phyloP scores from a whole-genome alignment of 2,329 filamentous ascomycete species.

The Botrytis tulipae region DNA sequence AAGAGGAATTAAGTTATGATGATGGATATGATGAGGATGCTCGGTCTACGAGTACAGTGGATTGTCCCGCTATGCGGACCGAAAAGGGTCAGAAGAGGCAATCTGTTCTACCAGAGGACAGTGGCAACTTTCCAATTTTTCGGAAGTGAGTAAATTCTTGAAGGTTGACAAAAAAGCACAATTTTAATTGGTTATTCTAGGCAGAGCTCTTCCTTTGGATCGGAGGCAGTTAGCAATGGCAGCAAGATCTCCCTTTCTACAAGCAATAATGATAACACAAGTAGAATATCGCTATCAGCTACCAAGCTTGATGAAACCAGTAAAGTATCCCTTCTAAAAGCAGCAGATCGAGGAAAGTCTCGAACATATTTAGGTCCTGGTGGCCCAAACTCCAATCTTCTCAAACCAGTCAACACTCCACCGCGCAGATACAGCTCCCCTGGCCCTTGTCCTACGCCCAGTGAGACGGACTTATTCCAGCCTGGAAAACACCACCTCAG shows the following conservation, averaged over 20 bases:
- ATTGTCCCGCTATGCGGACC: constrained; percentile 15
- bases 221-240: neutral
- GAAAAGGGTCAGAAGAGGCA: constrained; percentile 13
- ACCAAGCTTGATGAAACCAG: constrained; percentile 4
- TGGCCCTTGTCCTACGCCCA: constrained; percentile 20
- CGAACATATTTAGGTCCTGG: neutral
- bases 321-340: neutral
- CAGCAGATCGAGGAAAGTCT: neutral
- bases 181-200: neutral
- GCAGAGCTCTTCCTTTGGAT: constrained; percentile 4
- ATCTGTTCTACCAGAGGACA: constrained; percentile 19
- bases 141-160: neutral
- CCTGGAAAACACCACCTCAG: constrained; percentile 20
- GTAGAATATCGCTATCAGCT: neutral
- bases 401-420: constrained; percentile 23
- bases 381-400: constrained; percentile 20
- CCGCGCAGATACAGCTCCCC: constrained; percentile 32
- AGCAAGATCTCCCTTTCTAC: constrained; percentile 6
- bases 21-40: constrained; percentile 42
- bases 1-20: constrained; percentile 54
- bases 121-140: constrained; percentile 20
- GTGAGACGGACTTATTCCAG: constrained; percentile 14
- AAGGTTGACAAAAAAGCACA: neutral
- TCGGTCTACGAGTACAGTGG: constrained; percentile 30
- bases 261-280: neutral